Evolutionary conservation across 352 stramenopile species (phyloP).

Genomic region (Phytopythium delawarense): DNA sequence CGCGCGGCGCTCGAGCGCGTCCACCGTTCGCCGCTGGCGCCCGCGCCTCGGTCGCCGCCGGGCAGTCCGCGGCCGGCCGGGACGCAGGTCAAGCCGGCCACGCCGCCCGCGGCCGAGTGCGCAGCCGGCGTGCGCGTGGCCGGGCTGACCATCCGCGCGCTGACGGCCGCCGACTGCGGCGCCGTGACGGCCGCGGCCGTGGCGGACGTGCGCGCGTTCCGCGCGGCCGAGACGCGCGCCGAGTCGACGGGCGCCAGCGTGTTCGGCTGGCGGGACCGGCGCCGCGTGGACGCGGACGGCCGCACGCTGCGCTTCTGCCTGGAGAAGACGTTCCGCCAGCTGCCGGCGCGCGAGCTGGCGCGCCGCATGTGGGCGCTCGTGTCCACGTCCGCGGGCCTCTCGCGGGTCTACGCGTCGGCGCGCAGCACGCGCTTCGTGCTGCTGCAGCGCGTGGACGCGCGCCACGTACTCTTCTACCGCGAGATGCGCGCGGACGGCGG

Average conservation of each 20-base stretch:
- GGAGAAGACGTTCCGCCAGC: slow-evolving; percentile 51
- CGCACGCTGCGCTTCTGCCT: slow-evolving; percentile 52
- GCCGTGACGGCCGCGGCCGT: slow-evolving; percentile 41
- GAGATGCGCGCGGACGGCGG: slow-evolving; percentile 39
- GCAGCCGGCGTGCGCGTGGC: neutral
- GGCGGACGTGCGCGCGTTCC: slow-evolving; percentile 37
- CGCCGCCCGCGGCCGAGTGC: neutral
- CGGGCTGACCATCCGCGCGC: slow-evolving; percentile 21
- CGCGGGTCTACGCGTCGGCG: slow-evolving; percentile 59
- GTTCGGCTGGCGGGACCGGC: slow-evolving; percentile 62
- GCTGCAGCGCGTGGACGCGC: slow-evolving; percentile 46
- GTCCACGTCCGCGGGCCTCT: slow-evolving; percentile 45
- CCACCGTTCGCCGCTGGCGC: neutral
- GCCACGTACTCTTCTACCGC: slow-evolving; percentile 64
- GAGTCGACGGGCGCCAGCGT: slow-evolving; percentile 45
- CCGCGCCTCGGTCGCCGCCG: neutral
- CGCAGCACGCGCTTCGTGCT: slow-evolving; percentile 45
- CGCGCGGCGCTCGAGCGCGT: neutral
- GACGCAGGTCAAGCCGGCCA: neutral
- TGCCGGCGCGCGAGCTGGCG: slow-evolving; percentile 33
- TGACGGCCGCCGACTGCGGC: slow-evolving; percentile 44
- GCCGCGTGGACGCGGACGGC: slow-evolving; percentile 35
- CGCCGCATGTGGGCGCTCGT: slow-evolving; percentile 54
- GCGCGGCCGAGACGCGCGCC: slow-evolving; percentile 25
- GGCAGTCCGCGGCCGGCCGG: neutral